Evolutionary conservation across 139 green algal species (phyloP).

Genomic region (Chlorella sp.): DNA sequence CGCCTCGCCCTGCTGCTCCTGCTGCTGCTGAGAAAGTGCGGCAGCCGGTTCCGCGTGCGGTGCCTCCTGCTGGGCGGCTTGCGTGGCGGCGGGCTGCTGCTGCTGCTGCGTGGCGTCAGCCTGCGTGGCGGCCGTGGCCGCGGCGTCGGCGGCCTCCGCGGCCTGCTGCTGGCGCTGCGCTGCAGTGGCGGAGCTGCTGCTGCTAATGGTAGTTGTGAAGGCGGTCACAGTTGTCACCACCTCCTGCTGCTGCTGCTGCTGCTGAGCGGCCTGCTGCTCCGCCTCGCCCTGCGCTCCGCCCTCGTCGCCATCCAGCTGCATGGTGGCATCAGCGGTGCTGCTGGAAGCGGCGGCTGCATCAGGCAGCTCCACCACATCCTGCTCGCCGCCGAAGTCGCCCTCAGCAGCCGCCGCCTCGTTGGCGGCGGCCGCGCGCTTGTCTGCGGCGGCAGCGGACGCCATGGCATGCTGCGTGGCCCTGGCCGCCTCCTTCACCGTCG

Average conservation of each 20-base stretch:
- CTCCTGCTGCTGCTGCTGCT: conserved; percentile 17
- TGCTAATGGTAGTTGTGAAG: conserved; percentile 4
- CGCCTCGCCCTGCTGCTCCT: neutral
- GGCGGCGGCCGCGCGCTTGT: neutral
- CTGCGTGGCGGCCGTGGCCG: neutral
- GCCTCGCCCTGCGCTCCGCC: neutral
- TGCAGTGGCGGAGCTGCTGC: conserved; percentile 6
- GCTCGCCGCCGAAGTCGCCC: neutral
- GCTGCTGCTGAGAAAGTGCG: neutral
- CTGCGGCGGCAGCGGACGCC: neutral
- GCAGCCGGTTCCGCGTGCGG: neutral
- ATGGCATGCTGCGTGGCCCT: neutral
- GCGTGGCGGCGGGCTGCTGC: no score
- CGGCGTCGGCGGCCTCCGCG: neutral
- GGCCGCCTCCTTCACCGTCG: neutral
- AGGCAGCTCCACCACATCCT: neutral
- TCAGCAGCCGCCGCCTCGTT: neutral
- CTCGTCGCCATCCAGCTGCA: neutral
- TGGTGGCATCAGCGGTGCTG: neutral
- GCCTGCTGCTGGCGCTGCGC: conserved; percentile 1
- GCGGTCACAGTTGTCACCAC: neutral
- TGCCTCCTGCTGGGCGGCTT: neutral
- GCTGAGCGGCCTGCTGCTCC: neutral
- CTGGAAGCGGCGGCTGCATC: neutral
- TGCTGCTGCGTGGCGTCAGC: neutral